Base-by-base conservation (phyloP, 148 eudicot species). In the Vaccinium corymbosum region DNA sequence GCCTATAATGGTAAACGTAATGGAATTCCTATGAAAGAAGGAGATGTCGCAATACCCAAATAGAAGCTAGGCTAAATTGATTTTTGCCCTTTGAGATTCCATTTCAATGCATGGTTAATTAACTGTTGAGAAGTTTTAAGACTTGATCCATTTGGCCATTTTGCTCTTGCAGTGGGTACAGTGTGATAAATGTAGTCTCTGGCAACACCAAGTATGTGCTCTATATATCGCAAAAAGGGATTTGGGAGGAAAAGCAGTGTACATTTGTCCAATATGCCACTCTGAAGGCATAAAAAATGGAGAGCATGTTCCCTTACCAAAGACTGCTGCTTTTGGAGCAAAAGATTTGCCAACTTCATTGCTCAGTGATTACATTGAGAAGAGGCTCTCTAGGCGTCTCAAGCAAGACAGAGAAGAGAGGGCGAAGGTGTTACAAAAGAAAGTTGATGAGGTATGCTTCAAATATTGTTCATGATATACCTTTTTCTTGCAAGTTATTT, bases 201-300 rank as follows among this genome's bases (percentile, higher is more conserved):
- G 98, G 98, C 98, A 93, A 86, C 98, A 94, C 86, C 97, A 93
- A 87, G 92, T 93, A 87, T 96, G 98, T 85, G 95, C 91, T 29
- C 94, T 96, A 10, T 94, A 90, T 79, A 96, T 89, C 89, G 88
- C 91, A 85, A 92, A 91, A 86, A 87, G 88, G 76, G 94, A 94
- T 87, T 48, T 84, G 49, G 94, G 91, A 70, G 95, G 97, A 56
- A 79, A 91, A 66, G 87, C 87, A 20, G 92, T 89, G 83, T 96
- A 93, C 85, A 61, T 89, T 62, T 96, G 98, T 88, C 98, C 98
- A 3, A 88, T 75, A 76, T 96, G 98, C 85, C 90, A 86, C 86
- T 84, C 91, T 56, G 82, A 89, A 80, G 94, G 93, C 57, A 84
- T 96, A 1, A 87, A 89, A 88, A 61, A 64, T 57, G 91, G 90